A percentile compares a stretch with the other conserved stretches of the same genome.
phyloP scores from a whole-genome alignment of 768 basidiomycete species.

The Pleurotus tuoliensis region DNA sequence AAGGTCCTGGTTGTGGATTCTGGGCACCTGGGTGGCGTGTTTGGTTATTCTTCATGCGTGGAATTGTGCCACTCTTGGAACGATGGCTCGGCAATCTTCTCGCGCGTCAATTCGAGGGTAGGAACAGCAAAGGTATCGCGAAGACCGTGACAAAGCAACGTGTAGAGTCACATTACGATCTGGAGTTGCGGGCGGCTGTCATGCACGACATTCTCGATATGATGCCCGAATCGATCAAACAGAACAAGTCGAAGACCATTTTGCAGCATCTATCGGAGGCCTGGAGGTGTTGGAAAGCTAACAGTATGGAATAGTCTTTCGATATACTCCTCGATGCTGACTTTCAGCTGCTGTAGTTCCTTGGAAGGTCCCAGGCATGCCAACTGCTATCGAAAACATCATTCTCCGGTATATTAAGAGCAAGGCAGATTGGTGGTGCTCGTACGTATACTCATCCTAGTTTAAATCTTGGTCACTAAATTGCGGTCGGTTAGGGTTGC shows the following conservation, averaged over 20 bases:
- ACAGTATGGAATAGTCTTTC: constrained; percentile 45
- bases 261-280: constrained; percentile 97
- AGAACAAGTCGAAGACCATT: constrained; percentile 99
- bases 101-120: constrained; percentile 96
- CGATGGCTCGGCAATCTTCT: constrained; percentile 97
- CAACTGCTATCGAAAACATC: constrained; percentile 98
- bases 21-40: constrained; percentile 99
- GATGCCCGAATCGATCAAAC: constrained; percentile 99
- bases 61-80: constrained; percentile 95
- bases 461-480: constrained; percentile 1
- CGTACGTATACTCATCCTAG: constrained; percentile 38
- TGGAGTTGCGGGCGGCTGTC: constrained; percentile 95
- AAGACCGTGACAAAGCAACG: constrained; percentile 99
- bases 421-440: constrained; percentile 99
- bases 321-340: too few relatives aligned
- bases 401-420: constrained; percentile 98
- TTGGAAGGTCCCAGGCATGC: constrained; percentile 99
- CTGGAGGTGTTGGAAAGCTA: constrained; percentile 97
- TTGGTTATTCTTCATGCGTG: constrained; percentile 99
- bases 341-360: constrained; percentile 53
- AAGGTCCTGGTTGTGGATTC: constrained; percentile 98
- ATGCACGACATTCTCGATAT: constrained; percentile 99
- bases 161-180: constrained; percentile 97
- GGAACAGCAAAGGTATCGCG: constrained; percentile 94
- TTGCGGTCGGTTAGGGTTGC: constrained; percentile 56